A percentile compares a stretch with the other conserved stretches of the same genome.
Evolutionary conservation across 768 basidiomycete species (phyloP).

Genomic region (Leccinum rimulosum): DNA sequence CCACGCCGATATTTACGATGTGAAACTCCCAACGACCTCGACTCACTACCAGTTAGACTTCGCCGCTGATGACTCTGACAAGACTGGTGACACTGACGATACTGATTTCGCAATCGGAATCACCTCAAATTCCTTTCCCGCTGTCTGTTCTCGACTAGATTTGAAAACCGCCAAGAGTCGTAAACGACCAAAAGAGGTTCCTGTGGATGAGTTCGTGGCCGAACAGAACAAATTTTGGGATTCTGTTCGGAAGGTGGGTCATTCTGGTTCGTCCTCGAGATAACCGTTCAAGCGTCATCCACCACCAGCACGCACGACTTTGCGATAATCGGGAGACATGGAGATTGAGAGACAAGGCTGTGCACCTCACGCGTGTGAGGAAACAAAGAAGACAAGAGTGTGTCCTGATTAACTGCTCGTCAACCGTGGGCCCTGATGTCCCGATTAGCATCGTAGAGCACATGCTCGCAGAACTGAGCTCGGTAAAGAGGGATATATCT

Average conservation of each 20-base stretch:
- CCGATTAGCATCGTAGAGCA: not conserved
- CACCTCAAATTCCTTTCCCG: too few species aligned
- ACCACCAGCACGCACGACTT: conserved; percentile 5
- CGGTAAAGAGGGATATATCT: not conserved
- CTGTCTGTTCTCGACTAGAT: not conserved
- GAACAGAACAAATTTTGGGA: not conserved
- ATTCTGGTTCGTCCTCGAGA: not conserved
- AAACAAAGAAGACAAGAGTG: conserved; percentile 7
- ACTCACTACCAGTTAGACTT: not conserved
- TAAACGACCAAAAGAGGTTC: not conserved
- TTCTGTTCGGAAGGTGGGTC: conserved; percentile 5
- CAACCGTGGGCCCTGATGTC: not conserved
- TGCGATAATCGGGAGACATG: not conserved
- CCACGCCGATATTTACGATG: not conserved
- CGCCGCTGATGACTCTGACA: too few species aligned
- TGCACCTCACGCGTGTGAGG: conserved; percentile 1
- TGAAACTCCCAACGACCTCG: not conserved
- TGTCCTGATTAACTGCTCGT: not conserved
- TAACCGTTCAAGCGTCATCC: not conserved
- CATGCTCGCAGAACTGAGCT: conserved; percentile 2
- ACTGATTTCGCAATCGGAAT: too few species aligned
- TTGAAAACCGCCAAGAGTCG: not conserved
- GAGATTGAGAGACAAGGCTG: not conserved
- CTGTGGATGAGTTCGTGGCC: not conserved
- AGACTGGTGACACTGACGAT: too few species aligned